Base-by-base conservation (phyloP, 352 stramenopile species). In the Pythium periplocum region DNA sequence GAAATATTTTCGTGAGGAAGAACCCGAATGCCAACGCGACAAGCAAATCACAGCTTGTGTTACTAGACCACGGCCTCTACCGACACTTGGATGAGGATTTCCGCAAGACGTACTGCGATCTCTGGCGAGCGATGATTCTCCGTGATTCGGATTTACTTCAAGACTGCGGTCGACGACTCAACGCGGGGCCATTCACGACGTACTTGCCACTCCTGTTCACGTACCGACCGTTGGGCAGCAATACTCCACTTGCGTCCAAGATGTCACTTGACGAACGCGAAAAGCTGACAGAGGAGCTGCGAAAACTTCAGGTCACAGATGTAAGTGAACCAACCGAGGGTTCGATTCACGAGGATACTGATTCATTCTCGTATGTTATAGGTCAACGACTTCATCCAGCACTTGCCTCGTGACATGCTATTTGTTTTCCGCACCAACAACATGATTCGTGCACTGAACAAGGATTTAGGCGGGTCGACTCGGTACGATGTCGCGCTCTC, bases 61-160 rank as follows among this genome's bases (percentile, higher is more conserved):
- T 99, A 8, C 78, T 99, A 2, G 97, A 99, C 72, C 97, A 99
- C 65, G 97, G 97, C 17, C 70, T 99, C 3, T 99, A 99, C 54
- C 85, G 96, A 17, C 73, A 95, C 37, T 71, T 99, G 12, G 93
- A 98, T 50, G 72, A 83, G 35, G 69, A 90, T 26, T 99, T 99
- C 69, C 90, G 96, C 33, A 76, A 95, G 39, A 84, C 85, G 1
- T 98, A 99, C 71, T 97, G 93, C 41, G 75, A 95, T 47, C 68
- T 99, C 36, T 99, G 97, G 97, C 84, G 88, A 55, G 87, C 86
- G 9, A 93, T 98, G 54, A 75, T 98, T 4, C 73, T 98, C 55
- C 87, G 88, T 17, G 90, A 98, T 66, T 75, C 79, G 26, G 55
- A 66, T 42, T 65, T 96, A 4, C 65, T 95, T 11, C 61, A 78